These are phyloP conservation scores for Rosa rugosa DNA, from an alignment of 306 rosid species.

Conservation along the genomic window DNA sequence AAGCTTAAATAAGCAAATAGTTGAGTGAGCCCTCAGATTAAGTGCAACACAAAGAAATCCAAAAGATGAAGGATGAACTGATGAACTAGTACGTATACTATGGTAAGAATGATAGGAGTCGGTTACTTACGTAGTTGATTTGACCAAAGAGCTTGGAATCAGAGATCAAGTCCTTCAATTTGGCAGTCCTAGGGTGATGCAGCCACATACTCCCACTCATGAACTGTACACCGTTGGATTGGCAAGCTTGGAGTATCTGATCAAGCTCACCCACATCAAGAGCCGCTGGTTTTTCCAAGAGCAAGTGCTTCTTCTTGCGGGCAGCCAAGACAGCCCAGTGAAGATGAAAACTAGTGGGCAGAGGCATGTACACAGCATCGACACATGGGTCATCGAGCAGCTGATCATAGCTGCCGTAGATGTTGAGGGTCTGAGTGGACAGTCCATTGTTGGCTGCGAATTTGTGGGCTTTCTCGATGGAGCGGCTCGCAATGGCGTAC, in stretches of 20 bases:
- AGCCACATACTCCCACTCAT: constrained; percentile 86
- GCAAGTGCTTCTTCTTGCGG: constrained; percentile 69
- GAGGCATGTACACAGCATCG: constrained; percentile 71
- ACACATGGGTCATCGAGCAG: constrained; percentile 64
- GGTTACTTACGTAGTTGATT: constrained; percentile 43
- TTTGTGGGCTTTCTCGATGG: constrained; percentile 49
- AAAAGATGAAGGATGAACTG: no score
- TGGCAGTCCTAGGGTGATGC: constrained; percentile 78
- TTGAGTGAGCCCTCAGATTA: no score
- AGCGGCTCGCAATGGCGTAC: constrained; percentile 70
- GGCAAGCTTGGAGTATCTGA: constrained; percentile 60
- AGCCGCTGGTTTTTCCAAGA: constrained; percentile 77
- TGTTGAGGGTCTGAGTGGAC: constrained; percentile 25
- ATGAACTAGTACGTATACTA: no score
- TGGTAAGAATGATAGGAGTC: neutral
- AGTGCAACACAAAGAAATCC: no score
- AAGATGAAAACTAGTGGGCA: constrained; percentile 67
- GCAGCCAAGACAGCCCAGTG: constrained; percentile 71
- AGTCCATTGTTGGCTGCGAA: constrained; percentile 47
- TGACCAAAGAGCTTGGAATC: constrained; percentile 38
- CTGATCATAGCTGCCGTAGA: constrained; percentile 64
- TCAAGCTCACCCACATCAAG: constrained; percentile 57
- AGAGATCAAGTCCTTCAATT: constrained; percentile 50
- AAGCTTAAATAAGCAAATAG: no score
- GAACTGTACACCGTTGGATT: constrained; percentile 74